Conservation (phyloP, 163 green algal species). For the Chloromonas sp. region DNA sequence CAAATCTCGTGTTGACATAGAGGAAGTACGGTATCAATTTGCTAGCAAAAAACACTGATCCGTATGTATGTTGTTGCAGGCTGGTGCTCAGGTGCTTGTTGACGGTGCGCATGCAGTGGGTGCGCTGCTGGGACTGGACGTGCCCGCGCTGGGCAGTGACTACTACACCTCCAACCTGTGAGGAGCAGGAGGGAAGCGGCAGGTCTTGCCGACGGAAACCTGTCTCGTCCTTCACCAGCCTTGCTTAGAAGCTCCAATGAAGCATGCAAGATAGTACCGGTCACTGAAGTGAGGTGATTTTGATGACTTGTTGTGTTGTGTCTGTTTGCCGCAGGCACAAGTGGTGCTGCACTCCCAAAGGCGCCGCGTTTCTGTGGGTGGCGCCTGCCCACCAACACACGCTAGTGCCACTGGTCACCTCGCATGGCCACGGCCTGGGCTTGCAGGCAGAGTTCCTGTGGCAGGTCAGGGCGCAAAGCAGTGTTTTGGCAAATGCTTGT, state of each 20-base stretch:
- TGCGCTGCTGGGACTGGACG: slow-evolving; percentile 23
- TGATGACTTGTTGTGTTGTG: too few relatives aligned
- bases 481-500: too few relatives aligned
- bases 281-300: too few relatives aligned
- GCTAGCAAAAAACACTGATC: too few relatives aligned
- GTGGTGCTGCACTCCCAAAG: slow-evolving; percentile 43
- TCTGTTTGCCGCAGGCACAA: not conserved
- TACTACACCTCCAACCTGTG: slow-evolving; percentile 59
- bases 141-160: slow-evolving; percentile 39
- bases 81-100: slow-evolving; percentile 44
- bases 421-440: slow-evolving; percentile 49
- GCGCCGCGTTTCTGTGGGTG: slow-evolving; percentile 58
- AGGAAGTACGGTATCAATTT: too few relatives aligned
- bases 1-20: too few relatives aligned
- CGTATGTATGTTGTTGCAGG: slow-evolving; percentile 9
- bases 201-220: too few relatives aligned
- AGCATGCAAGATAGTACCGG: too few relatives aligned
- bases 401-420: slow-evolving; percentile 41
- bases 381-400: slow-evolving; percentile 18
- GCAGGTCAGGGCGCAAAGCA: slow-evolving; percentile 11
- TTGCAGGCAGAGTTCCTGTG: slow-evolving; percentile 43
- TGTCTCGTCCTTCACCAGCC: too few relatives aligned
- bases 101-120: slow-evolving; percentile 65
- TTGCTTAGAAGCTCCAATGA: too few relatives aligned
- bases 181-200: not conserved